Conservation (phyloP, 768 basidiomycete genomes). For the Psilocybe azurescens region DNA sequence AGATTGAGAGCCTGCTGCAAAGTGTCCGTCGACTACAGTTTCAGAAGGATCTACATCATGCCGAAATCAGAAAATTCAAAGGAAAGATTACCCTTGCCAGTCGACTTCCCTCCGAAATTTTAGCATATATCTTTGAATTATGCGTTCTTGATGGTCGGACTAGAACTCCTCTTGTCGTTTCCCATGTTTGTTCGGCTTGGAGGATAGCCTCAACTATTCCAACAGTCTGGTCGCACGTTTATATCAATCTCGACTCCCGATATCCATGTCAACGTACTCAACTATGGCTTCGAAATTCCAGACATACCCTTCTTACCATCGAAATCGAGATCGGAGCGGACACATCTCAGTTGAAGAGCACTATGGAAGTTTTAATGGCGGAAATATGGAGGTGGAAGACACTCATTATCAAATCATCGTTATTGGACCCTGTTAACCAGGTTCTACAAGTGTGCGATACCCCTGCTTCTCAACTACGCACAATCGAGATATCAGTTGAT, state of each 20-base stretch:
- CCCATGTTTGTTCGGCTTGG: slow-evolving; percentile 67
- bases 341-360: slow-evolving; percentile 31
- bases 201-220: slow-evolving; percentile 55
- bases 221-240: slow-evolving; percentile 62
- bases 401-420: slow-evolving; percentile 43
- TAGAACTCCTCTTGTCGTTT: slow-evolving; percentile 56
- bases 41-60: slow-evolving; percentile 45
- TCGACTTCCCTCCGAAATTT: slow-evolving; percentile 59
- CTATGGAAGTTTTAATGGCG: slow-evolving; percentile 45
- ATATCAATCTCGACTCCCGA: slow-evolving; percentile 51
- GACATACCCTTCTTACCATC: slow-evolving; percentile 47
- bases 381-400: slow-evolving; percentile 49
- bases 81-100: slow-evolving; percentile 59
- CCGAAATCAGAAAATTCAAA: slow-evolving; percentile 47
- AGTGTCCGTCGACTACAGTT: slow-evolving; percentile 47
- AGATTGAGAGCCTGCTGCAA: slow-evolving; percentile 46
- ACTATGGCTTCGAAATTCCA: slow-evolving; percentile 57
- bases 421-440: slow-evolving; percentile 41
- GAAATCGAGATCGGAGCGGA: slow-evolving; percentile 44
- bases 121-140: slow-evolving; percentile 57
- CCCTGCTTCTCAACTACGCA: slow-evolving; percentile 40
- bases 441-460: slow-evolving; percentile 42
- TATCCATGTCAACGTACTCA: slow-evolving; percentile 46
- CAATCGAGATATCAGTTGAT: slow-evolving; percentile 34
- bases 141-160: slow-evolving; percentile 58